Evolutionary conservation across 108 stramenopile genomes (phyloP).

Genomic region (Nitzschia sp.): DNA sequence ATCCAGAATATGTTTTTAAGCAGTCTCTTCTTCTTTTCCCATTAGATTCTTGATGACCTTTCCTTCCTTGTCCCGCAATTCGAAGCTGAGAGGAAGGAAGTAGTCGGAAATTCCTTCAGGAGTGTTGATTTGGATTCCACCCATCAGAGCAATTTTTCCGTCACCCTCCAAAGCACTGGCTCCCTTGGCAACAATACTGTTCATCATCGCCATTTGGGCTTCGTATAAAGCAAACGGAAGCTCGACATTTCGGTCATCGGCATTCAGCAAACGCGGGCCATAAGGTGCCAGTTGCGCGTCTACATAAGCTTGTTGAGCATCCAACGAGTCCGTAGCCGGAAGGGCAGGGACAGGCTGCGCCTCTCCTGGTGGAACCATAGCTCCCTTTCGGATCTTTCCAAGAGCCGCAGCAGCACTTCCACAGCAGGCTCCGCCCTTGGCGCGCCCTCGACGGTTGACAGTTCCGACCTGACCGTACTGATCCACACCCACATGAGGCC

Average conservation of each 20-base stretch:
- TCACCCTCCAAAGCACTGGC: constrained; percentile 44
- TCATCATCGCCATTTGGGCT: constrained; percentile 48
- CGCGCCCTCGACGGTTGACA: constrained; percentile 56
- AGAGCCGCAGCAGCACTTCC: constrained; percentile 58
- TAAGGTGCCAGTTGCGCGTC: constrained; percentile 44
- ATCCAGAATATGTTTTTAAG: not conserved
- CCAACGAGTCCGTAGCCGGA: constrained; percentile 34
- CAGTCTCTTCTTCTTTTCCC: not conserved
- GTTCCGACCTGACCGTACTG: constrained; percentile 51
- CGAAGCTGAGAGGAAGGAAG: constrained; percentile 61
- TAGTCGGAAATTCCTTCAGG: constrained; percentile 45
- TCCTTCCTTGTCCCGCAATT: constrained; percentile 41
- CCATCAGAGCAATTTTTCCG: constrained; percentile 51
- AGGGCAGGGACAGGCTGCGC: constrained; percentile 8
- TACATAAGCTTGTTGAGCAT: constrained; percentile 62
- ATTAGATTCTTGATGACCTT: constrained; percentile 31
- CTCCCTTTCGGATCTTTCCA: constrained; percentile 39
- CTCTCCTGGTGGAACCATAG: constrained; percentile 25
- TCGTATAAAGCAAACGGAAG: constrained; percentile 56
- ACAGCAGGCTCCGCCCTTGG: constrained; percentile 54
- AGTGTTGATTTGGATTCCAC: constrained; percentile 69
- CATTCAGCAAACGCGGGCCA: constrained; percentile 42
- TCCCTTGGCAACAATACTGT: constrained; percentile 51
- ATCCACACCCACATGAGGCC: constrained; percentile 70
- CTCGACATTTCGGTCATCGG: constrained; percentile 45